These are phyloP conservation scores for Aspergillus sp. DNA, from an alignment of 2,329 filamentous ascomycete species.

Conservation along the genomic window DNA sequence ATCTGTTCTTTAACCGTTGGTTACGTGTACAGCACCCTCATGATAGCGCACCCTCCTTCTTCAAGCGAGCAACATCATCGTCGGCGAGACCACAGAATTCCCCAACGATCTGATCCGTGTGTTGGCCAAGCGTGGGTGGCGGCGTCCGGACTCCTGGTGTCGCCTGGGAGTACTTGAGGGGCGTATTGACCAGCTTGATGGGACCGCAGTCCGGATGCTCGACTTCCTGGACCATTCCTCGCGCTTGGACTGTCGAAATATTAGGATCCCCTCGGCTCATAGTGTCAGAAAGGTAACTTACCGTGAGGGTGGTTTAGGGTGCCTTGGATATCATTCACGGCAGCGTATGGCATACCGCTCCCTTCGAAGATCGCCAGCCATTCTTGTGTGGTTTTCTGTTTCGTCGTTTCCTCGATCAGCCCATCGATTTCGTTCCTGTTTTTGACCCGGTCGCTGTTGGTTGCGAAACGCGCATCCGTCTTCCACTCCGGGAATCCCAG, in stretches of 20 bases:
- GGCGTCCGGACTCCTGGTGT: conserved; percentile 64
- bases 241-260: conserved; percentile 48
- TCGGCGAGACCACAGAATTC: conserved; percentile 53
- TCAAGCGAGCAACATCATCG: conserved; percentile 53
- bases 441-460: conserved; percentile 50
- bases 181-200: conserved; percentile 85
- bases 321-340: conserved; percentile 83
- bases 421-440: conserved; percentile 69
- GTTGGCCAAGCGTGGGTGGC: conserved; percentile 78
- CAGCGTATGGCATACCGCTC: conserved; percentile 87
- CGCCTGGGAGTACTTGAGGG: conserved; percentile 84
- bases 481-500: conserved; percentile 52
- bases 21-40: conserved; percentile 17
- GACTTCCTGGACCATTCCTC: conserved; percentile 82
- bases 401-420: conserved; percentile 66
- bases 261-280: neutral
- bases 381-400: conserved; percentile 69
- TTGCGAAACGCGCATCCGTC: conserved; percentile 46
- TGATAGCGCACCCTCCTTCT: conserved; percentile 56
- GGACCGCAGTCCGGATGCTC: conserved; percentile 74
- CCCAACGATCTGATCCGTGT: conserved; percentile 67
- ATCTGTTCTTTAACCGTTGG: neutral
- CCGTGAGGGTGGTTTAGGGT: conserved; percentile 81
- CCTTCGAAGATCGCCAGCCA: conserved; percentile 83
- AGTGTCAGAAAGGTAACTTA: conserved; percentile 24